Conservation (phyloP, 139 green algal genomes). For the Coelastrella sp. region DNA sequence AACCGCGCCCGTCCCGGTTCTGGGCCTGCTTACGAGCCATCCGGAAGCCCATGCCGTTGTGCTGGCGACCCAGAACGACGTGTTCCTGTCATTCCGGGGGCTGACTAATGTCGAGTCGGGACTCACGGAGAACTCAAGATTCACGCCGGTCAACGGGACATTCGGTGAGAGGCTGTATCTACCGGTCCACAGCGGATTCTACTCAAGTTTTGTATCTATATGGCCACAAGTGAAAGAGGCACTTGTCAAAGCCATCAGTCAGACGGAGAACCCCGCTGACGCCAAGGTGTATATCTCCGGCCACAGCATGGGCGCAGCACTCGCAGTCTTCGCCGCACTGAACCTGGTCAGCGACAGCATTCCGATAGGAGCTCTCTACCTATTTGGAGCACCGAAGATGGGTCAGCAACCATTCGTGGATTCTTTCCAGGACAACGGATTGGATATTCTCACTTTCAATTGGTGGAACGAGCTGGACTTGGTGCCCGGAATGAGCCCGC, state of each 20-base stretch:
- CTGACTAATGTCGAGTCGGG: conserved; percentile 9
- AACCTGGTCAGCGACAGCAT: not conserved
- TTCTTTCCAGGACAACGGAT: not conserved
- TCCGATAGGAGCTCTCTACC: conserved; percentile 7
- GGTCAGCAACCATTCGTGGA: conserved; percentile 31
- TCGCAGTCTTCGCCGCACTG: conserved; percentile 19
- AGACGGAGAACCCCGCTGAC: not conserved
- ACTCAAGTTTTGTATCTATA: conserved; percentile 12
- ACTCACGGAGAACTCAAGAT: not conserved
- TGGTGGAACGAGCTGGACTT: conserved; percentile 47
- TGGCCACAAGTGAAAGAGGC: conserved; percentile 11
- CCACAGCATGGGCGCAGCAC: conserved; percentile 38
- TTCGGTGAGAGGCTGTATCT: conserved; percentile 1
- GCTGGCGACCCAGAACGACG: conserved; percentile 3
- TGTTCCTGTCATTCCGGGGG: conserved; percentile 36
- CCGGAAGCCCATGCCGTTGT: conserved; percentile 40
- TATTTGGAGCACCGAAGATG: conserved; percentile 35
- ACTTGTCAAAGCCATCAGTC: not conserved
- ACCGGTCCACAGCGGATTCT: conserved; percentile 40
- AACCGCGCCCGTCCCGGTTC: not conserved
- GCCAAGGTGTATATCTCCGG: conserved; percentile 29
- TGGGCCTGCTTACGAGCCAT: conserved; percentile 12
- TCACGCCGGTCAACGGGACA: not conserved
- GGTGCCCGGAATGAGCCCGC: not conserved
- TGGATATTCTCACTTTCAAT: not conserved